Conservation (phyloP, 257 asterid species). For the Solanum arcanum region DNA sequence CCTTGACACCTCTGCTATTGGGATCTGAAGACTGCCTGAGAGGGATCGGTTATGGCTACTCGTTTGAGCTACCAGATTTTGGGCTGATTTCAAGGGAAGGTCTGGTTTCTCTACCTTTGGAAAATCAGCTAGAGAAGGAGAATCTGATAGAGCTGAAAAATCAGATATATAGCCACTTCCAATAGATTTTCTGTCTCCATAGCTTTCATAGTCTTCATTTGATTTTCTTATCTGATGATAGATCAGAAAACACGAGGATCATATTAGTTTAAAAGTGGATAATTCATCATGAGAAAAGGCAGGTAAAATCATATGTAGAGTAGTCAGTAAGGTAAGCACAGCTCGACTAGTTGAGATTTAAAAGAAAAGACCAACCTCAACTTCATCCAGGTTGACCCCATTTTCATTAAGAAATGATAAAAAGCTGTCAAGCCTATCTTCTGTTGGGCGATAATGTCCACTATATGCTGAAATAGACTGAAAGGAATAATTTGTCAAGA, state of each 20-base stretch:
- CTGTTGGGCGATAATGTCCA: conserved; percentile 94
- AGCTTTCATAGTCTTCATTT: conserved; percentile 45
- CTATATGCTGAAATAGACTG: conserved; percentile 92
- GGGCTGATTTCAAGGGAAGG: conserved; percentile 7
- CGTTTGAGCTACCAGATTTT: conserved; percentile 23
- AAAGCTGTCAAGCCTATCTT: conserved; percentile 57
- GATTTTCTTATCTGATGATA: conserved; percentile 50
- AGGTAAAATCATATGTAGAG: neutral
- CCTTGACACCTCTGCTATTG: conserved; percentile 56
- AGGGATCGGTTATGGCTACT: conserved; percentile 52
- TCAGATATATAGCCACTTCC: conserved; percentile 8
- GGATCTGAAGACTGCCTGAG: conserved; percentile 77
- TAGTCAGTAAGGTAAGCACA: neutral
- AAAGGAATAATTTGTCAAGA: neutral
- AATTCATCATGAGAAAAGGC: neutral
- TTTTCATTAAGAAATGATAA: conserved; percentile 54
- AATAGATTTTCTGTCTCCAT: conserved; percentile 13
- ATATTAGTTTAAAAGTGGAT: neutral
- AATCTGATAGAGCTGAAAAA: conserved; percentile 14
- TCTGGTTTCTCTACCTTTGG: conserved; percentile 15
- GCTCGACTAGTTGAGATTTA: neutral
- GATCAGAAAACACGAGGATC: neutral
- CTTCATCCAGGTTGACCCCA: conserved; percentile 55
- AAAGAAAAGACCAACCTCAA: conserved; percentile 42
- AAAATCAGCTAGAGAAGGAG: conserved; percentile 13